Base-by-base conservation (phyloP, 768 basidiomycete genomes). In the Mycena latifolia region DNA sequence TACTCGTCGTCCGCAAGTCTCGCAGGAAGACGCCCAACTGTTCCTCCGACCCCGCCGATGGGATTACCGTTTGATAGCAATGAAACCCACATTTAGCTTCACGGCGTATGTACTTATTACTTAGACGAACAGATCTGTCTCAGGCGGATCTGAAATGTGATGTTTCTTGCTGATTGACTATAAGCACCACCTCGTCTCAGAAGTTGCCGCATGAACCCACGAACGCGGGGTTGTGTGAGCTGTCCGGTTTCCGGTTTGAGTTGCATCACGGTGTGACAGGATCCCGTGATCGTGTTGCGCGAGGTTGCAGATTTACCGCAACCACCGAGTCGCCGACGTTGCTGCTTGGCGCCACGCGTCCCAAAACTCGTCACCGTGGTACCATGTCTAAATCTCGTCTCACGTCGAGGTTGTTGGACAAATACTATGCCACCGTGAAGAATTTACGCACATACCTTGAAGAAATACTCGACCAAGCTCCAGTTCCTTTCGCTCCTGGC, bases 401-500 rank as follows among this genome's bases (percentile, higher is more conserved):
- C 31, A 63, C 66, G 3, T 41, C 28, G 22, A 52, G 37, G 52
- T 25, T 88, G 14, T 77, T 89, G 27, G 69, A 77, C 28, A 74
- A 77, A 56, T 87, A 86, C 64, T 88, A 83, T 69, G 65, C 77
- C 35, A 72, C 75, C 55, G 82, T 86, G 8, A 74, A 78, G 31
- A 72, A 72, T 48, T 73, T 87, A 10, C 73, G 77, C 52, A 63
- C 70, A 29, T 85, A 88, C 69, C 69, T 88, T 52, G 55, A 58
- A 2, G 74, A 77, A 24, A 79, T 85, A 24, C 72, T 87, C 22
- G 71, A 73, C 43, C 55, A 55, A 31, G 28, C 35, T 17, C 56
- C 55, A 46, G 61, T 41, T 29, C 43, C 56, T 50, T 70, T 75
- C 63, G 55, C 56, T 15, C 70, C 66, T n/a, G 54, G 56, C 24